phyloP scores from a whole-genome alignment of 495 filamentous ascomycete species.

The Achaetomiella virescens region DNA sequence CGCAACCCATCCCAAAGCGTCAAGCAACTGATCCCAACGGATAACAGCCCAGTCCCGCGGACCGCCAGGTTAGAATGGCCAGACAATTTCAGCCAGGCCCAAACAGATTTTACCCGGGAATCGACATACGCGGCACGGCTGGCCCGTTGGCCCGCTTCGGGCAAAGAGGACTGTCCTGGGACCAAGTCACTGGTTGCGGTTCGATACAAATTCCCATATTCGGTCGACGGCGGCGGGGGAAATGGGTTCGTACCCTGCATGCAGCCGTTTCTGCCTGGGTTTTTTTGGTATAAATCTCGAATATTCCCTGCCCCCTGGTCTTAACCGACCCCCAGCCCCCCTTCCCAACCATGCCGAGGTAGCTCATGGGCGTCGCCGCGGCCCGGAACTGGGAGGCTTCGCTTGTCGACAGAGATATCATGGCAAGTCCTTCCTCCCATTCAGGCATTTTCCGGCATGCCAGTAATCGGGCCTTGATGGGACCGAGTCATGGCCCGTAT shows the following conservation, averaged over 20 bases:
- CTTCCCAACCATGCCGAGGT: conserved; percentile 11
- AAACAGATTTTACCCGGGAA: conserved; percentile 22
- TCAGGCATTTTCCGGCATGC: neutral
- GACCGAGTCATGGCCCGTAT: conserved; percentile 9
- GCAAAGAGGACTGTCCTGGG: neutral
- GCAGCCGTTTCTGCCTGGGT: conserved; percentile 27
- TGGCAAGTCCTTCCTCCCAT: neutral
- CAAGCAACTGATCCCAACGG: neutral
- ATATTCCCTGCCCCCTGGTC: conserved; percentile 10
- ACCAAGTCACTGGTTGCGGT: conserved; percentile 3
- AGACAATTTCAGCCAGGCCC: conserved; percentile 18
- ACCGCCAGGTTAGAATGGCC: conserved; percentile 13
- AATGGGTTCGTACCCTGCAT: conserved; percentile 19
- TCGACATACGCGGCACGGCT: conserved; percentile 18
- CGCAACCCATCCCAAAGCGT: neutral
- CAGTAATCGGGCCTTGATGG: neutral
- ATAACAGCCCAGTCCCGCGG: conserved; percentile 1
- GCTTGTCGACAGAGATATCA: conserved; percentile 14
- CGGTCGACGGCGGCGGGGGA: conserved; percentile 14
- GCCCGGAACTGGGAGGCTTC: conserved; percentile 8
- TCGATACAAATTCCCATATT: neutral
- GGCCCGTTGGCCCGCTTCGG: conserved; percentile 7
- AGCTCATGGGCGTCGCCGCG: conserved; percentile 9
- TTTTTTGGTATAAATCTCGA: conserved; percentile 20
- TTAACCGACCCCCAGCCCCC: neutral